Evolutionary conservation across 2,329 filamentous ascomycete genomes (phyloP).

Genomic region (Didymellaceae sp.): DNA sequence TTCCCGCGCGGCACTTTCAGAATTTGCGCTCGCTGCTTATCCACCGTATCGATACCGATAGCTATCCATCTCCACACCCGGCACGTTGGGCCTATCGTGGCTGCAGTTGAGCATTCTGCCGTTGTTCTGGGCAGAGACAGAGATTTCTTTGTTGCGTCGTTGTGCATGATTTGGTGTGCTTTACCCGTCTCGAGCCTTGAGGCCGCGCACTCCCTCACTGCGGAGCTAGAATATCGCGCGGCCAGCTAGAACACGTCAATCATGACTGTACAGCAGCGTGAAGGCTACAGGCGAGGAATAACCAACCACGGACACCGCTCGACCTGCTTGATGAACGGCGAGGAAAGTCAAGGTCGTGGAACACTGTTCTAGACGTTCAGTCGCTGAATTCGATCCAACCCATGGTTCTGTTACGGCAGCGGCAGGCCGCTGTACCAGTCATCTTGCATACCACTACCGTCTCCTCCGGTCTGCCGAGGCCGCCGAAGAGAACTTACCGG

Average conservation of each 20-base stretch:
- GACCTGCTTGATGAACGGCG: conserved; percentile 8
- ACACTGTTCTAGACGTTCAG: conserved; percentile 10
- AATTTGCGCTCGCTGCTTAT: conserved; percentile 39
- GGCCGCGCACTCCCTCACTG: conserved; percentile 25
- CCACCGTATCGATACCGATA: conserved; percentile 48
- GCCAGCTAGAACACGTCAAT: conserved; percentile 11
- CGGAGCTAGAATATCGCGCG: conserved; percentile 8
- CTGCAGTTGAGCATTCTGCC: conserved; percentile 8
- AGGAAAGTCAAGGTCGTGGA: conserved; percentile 18
- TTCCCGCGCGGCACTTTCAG: conserved; percentile 34
- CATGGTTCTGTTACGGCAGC: conserved; percentile 18
- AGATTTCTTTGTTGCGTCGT: conserved; percentile 29
- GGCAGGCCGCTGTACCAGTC: conserved; percentile 12
- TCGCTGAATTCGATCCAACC: conserved; percentile 11
- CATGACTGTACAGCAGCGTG: conserved; percentile 11
- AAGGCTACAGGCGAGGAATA: conserved; percentile 18
- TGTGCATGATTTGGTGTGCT: conserved; percentile 17
- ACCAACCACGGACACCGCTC: conserved; percentile 4
- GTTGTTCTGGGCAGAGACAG: conserved; percentile 21
- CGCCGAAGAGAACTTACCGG: conserved; percentile 1
- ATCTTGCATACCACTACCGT: conserved; percentile 11
- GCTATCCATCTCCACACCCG: conserved; percentile 36
- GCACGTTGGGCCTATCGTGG: conserved; percentile 25
- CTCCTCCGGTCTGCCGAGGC: conserved; percentile 7
- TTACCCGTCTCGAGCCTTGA: conserved; percentile 9